A percentile compares a stretch with the other conserved stretches of the same genome.
Evolutionary conservation across 1,284 basidiomycete species (phyloP).

Genomic region (Boletus mariae): DNA sequence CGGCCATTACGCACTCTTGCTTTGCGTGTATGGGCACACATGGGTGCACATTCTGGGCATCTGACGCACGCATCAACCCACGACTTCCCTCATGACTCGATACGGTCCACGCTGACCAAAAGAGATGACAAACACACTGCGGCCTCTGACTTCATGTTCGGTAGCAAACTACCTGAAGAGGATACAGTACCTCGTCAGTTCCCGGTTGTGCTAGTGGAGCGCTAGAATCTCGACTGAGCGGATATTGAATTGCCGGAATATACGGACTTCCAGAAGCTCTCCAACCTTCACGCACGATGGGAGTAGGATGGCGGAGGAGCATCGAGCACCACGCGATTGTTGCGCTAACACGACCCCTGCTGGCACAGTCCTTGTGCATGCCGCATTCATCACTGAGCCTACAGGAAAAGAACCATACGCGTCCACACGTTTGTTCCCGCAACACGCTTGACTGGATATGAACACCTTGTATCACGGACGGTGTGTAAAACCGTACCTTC

Average conservation of each 20-base stretch:
- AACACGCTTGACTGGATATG: conserved; percentile 14
- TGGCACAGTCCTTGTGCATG: conserved; percentile 15
- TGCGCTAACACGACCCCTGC: conserved; percentile 7
- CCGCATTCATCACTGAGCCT: conserved; percentile 22
- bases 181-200: conserved; percentile 10
- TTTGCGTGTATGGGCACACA: conserved; percentile 1
- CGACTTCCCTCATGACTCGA: conserved; percentile 10
- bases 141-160: conserved; percentile 5
- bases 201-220: conserved; percentile 19
- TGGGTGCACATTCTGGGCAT: conserved; percentile 8
- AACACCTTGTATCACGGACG: background rate
- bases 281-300: conserved; percentile 20
- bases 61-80: conserved; percentile 22
- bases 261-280: conserved; percentile 30
- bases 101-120: conserved; percentile 3
- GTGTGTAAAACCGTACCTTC: conserved; percentile 16
- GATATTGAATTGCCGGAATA: conserved; percentile 32
- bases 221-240: conserved; percentile 31
- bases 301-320: conserved; percentile 10
- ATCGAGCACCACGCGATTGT: conserved; percentile 24
- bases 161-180: conserved; percentile 15
- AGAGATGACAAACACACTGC: conserved; percentile 6
- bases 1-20: conserved; percentile 10
- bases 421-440: conserved; percentile 18
- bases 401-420: conserved; percentile 12